A percentile compares a stretch with the other conserved stretches of the same genome.
Conservation (phyloP, 768 basidiomycete species). For the Tremella mesenterica region DNA sequence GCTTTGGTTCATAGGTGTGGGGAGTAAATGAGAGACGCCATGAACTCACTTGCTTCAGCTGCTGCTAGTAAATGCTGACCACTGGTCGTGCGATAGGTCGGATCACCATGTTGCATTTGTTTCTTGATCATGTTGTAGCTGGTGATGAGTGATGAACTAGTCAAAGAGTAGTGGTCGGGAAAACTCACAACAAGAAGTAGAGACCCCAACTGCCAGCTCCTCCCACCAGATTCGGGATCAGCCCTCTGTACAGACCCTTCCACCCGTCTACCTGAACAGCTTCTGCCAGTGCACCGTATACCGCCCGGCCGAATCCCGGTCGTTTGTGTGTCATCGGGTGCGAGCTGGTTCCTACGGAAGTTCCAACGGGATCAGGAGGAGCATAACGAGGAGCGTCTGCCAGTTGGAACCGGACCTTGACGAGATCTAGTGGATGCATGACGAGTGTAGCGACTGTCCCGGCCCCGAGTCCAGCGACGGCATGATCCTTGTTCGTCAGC, state of each 20-base stretch:
- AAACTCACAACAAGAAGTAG: conserved; percentile 89
- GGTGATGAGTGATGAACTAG: background rate
- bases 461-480: conserved; percentile 82
- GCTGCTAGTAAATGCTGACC: conserved; percentile 77
- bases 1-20: too few species aligned
- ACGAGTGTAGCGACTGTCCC: conserved; percentile 84
- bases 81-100: conserved; percentile 60
- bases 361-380: background rate
- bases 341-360: conserved; percentile 4
- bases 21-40: background rate
- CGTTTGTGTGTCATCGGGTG: conserved; percentile 12
- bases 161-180: background rate
- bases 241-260: conserved; percentile 79
- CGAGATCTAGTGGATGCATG: conserved; percentile 93
- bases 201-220: conserved; percentile 96
- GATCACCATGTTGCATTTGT: conserved; percentile 56
- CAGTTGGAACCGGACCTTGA: conserved; percentile 91
- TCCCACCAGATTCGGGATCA: conserved; percentile 82
- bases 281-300: conserved; percentile 64
- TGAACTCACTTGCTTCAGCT: conserved; percentile 85
- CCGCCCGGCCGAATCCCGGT: conserved; percentile 48
- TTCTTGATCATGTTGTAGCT: conserved; percentile 94
- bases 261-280: conserved; percentile 70
- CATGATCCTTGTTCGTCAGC: conserved; percentile 61
- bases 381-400: conserved; percentile 54